Evolutionary conservation across 2,329 filamentous ascomycete species (phyloP), one percentile per base, ranked within the genome.

Genomic region (Fusarium transvaalense): DNA sequence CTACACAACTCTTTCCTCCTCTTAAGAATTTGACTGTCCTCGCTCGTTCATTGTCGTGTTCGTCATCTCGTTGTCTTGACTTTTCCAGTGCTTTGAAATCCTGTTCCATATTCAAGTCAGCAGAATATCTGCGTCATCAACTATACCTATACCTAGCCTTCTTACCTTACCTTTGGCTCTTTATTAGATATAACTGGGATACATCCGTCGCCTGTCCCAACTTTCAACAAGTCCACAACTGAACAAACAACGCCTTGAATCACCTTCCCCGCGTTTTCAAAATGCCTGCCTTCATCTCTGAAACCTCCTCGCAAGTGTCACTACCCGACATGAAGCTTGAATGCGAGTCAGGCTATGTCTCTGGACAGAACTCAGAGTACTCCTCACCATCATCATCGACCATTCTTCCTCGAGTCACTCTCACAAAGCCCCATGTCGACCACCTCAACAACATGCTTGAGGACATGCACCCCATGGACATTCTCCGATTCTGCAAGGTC

Each of bases 381-480:
- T 77, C 77, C n/a, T 75, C 79, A 25, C 75, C 78, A 39, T 75
- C 76, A 39, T 74, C 72, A 39, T 75, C 73, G 42, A 74, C 76
- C 34, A 77, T 68, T 69, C 85, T 95, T 21, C 92, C 94, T 15
- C 88, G 92, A 64, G 86, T 98, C 75, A 89, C 91, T 80, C 93
- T 99, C 83, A 95, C 93, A 71, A 91, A 91, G 78, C 88, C 91
- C 68, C 95, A 99, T 80, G 85, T 98, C 72, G 91, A 92, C 75
- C 95, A 95, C 80, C 86, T 99, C 78, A 99, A 99, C 85, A 82
- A 89, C 69, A 93, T 97, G 80, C 84, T 99, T 73, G 92, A 96
- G 79, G 88, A 90, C 76, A 92, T 98, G 80, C 89, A 94, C 77
- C 93, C 96, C 65, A 86, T 95, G 86, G 95, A 97, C 70, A 91